Evolutionary conservation across 202 grass and related monocot species (phyloP), one percentile per base, ranked within the genome.

Genomic region (Hordeum pubiflorum): DNA sequence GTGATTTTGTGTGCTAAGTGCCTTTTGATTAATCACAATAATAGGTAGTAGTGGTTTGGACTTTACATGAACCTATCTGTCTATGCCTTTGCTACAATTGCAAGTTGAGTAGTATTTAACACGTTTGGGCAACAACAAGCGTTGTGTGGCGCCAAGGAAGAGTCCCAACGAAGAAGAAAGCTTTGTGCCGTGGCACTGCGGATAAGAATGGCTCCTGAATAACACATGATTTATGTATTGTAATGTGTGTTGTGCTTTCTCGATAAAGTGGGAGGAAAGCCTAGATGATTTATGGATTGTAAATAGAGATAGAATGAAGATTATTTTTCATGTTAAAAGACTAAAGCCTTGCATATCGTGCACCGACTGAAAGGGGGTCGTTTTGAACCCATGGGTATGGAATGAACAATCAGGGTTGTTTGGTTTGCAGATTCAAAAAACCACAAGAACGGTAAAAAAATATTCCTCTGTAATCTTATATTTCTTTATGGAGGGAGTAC

Each of bases 1-100:
- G 83, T 39, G 75, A 76, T 86, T 89, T 82, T 83, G 66, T 86
- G 83, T 56, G 79, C 69, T 86, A 89, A 67, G 54, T 63, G 52
- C 79, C 75, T 79, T 83, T 73, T 73, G 44, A 73, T 73, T 32
- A 63, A 63, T 34, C 62, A 83, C 69, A 63, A 79, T 60, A 79
- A 59, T 33, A 59, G 74, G 58, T 89, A 86, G 10, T 78, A 78
- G 87, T 89, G 87, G 66, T 66, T 58, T 32, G 29, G 29, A 67
- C 83, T 89, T 86, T 89, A 62, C 38, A 67, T 43, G 83, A 52
- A 74, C 87, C 73, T 72, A 72, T 72, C 69, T 31, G 2, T 82
- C 43, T 72, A 20, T 58, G 40, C 63, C 29, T 85, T 89, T 82
- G 65, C 57, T 89, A 82, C 73, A 60, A 66, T 78, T 50, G 37